Percentiles rank a stretch among this genome's conserved stretches.
Evolutionary conservation across 495 filamentous ascomycete species (phyloP).

Genomic region (Neurospora discreta): DNA sequence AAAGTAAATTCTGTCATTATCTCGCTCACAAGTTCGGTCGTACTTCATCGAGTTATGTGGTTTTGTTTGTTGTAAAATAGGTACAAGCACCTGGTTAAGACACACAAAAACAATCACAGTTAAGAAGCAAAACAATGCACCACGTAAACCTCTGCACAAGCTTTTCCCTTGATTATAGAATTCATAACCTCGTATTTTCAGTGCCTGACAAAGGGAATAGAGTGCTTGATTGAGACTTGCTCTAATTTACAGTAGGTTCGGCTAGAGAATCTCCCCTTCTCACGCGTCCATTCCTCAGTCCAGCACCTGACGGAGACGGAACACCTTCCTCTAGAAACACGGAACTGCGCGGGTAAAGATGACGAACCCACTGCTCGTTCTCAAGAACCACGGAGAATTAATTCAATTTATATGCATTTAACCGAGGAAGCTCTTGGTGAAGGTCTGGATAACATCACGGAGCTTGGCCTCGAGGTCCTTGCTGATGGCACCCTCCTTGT

Average conservation of each 20-base stretch:
- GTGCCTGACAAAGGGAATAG: constrained; percentile 35
- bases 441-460: constrained; percentile 63
- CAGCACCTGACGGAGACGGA: constrained; percentile 28
- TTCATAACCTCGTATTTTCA: neutral
- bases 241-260: constrained; percentile 38
- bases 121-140: neutral
- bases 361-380: constrained; percentile 18
- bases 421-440: constrained; percentile 84
- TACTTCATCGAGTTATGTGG: neutral
- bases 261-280: constrained; percentile 28
- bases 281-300: constrained; percentile 27
- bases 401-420: constrained; percentile 30
- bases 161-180: neutral
- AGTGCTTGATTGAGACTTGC: constrained; percentile 37
- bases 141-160: neutral
- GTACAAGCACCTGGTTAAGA: neutral
- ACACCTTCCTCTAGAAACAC: constrained; percentile 34
- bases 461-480: constrained; percentile 87
- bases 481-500: constrained; percentile 91
- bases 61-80: neutral
- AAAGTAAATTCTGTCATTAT: neutral
- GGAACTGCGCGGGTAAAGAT: constrained; percentile 40
- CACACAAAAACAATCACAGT: neutral
- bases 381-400: constrained; percentile 14
- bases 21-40: neutral